A percentile compares a stretch with the other conserved stretches of the same genome.
phyloP scores from a whole-genome alignment of 2,329 filamentous ascomycete species.

The Trichoderma pleuroti region DNA sequence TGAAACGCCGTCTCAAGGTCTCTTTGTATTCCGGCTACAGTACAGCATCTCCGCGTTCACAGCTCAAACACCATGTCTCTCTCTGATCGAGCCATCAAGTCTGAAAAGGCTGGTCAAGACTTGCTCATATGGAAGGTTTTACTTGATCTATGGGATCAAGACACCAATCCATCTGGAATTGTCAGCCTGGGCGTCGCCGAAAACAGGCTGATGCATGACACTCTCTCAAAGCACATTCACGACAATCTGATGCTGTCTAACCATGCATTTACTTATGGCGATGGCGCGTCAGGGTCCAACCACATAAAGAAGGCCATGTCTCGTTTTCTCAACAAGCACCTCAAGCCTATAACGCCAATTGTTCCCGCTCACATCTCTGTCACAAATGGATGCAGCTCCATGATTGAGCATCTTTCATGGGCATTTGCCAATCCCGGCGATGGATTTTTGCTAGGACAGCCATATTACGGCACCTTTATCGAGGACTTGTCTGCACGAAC shows the following conservation, averaged over 20 bases:
- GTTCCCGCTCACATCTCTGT: constrained; percentile 33
- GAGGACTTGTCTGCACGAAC: constrained; percentile 42
- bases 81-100: background rate
- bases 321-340: constrained; percentile 33
- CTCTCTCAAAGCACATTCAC: constrained; percentile 42
- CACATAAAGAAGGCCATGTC: constrained; percentile 31
- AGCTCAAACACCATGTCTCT: constrained; percentile 11
- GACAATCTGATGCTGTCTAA: constrained; percentile 32
- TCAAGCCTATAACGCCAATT: constrained; percentile 30
- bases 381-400: constrained; percentile 40
- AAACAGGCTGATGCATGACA: constrained; percentile 48
- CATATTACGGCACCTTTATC: constrained; percentile 46
- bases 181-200: constrained; percentile 50
- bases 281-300: constrained; percentile 38
- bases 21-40: background rate
- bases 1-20: background rate
- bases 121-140: constrained; percentile 40
- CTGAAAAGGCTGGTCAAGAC: background rate
- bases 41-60: background rate
- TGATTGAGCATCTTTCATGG: constrained; percentile 40
- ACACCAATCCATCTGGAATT: constrained; percentile 41
- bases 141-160: constrained; percentile 41
- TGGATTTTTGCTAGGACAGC: constrained; percentile 38
- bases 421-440: constrained; percentile 39
- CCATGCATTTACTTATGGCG: constrained; percentile 39